Evolutionary conservation across 192 early-diverging fungal species (phyloP), one percentile per base, ranked within the genome.

Genomic region (Coemansia sp.): DNA sequence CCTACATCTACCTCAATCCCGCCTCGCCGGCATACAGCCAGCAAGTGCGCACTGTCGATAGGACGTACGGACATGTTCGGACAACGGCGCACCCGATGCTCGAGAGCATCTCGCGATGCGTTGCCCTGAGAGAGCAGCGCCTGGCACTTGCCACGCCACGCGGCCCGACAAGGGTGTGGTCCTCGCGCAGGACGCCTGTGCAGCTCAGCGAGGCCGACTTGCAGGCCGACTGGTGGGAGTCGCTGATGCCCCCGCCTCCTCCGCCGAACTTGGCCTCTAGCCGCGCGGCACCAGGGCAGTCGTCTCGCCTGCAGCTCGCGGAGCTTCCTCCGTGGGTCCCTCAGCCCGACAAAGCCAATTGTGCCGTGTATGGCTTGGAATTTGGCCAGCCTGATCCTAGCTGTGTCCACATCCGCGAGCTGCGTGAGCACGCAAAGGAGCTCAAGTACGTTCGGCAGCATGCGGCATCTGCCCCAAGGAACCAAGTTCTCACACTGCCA

Each of bases 171-270:
- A 60, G 61, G 36, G 26, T 65, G 17, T 64, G 60, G 65, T 37
- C 57, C 1, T 54, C 64, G 32, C 70, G 76, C 26, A 43, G 70
- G 11, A 53, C 56, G 33, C 66, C 55, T n/a, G 26, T 59, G 1
- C 67, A 68, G 55, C 63, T 67, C 11, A 19, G 52, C 1, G 63
- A 65, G 18, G 48, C 58, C 14, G 59, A 54, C 42, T 36, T 43
- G 53, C 73, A 56, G 39, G 42, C 60, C 22, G 76, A 68, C 24
- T 79, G 76, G 76, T 72, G 70, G 70, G 66, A 60, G 32, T 56
- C 76, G 53, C 76, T 79, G 36, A 60, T 79, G 70, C 76, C 76
- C 3, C 76, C 76, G 35, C 63, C 76, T 1, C 63, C 76, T 1
- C 40, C 33, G 12, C 44, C 61, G 11, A 35, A 21, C 18, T 15